Conservation (phyloP, 345 rosid species). For the Raphanus raphanistrum region DNA sequence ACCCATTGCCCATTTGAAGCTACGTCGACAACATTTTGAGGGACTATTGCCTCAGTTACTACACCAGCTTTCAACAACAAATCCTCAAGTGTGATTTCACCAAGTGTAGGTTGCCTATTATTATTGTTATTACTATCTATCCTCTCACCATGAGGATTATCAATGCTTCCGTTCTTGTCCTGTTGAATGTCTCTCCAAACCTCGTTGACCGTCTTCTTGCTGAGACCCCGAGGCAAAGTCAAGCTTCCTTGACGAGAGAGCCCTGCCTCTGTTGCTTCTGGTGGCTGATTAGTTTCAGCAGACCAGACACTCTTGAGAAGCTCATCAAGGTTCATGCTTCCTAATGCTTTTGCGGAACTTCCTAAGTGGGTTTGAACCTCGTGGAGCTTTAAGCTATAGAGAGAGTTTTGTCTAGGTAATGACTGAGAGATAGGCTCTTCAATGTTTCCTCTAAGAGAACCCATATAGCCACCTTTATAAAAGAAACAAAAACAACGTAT, state of each 20-base stretch:
- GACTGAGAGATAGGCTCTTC: constrained; percentile 35
- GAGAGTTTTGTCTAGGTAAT: constrained; percentile 47
- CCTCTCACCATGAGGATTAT: not conserved
- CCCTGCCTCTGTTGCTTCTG: not conserved
- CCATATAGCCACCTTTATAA: constrained; percentile 5
- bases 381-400: constrained; percentile 58
- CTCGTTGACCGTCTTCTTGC: not conserved
- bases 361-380: constrained; percentile 70
- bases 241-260: not conserved
- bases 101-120: not conserved
- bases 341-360: constrained; percentile 54
- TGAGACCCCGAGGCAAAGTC: not conserved
- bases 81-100: not conserved
- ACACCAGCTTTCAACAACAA: constrained; percentile 2
- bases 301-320: constrained; percentile 55
- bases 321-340: constrained; percentile 76
- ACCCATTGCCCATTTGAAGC: not conserved
- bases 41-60: not conserved
- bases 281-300: constrained; percentile 29
- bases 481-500: constrained; percentile 1
- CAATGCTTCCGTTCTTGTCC: not conserved
- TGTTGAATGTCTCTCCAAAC: not conserved
- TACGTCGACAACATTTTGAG: not conserved
- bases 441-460: constrained; percentile 30
- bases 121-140: not conserved